A percentile compares a stretch with the other conserved stretches of the same genome.
phyloP scores from a whole-genome alignment of 1,284 basidiomycete genomes.

The Papiliotrema nemorosa region DNA sequence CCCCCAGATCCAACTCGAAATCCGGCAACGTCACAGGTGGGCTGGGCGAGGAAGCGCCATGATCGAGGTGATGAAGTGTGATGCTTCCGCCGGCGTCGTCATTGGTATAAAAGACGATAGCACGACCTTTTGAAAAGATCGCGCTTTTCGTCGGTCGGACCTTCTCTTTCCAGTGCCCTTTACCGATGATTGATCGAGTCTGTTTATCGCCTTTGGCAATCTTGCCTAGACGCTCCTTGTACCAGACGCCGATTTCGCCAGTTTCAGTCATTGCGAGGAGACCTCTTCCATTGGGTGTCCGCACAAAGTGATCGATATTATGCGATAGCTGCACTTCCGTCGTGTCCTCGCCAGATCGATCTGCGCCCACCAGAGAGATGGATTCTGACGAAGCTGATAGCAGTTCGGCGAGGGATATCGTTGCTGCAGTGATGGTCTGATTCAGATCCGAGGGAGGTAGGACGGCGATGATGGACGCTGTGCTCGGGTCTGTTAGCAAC shows the following conservation, averaged over 20 bases:
- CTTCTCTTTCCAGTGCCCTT: slow-evolving; percentile 33
- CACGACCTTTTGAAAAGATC: slow-evolving; percentile 46
- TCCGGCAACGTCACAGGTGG: slow-evolving; percentile 32
- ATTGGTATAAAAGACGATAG: slow-evolving; percentile 35
- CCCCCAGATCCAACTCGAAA: slow-evolving; percentile 28
- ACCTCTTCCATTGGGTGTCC: slow-evolving; percentile 48
- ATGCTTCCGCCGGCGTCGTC: slow-evolving; percentile 16
- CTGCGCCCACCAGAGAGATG: slow-evolving; percentile 2
- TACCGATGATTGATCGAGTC: slow-evolving; percentile 28
- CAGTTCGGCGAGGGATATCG: slow-evolving; percentile 55
- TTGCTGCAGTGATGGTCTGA: not conserved
- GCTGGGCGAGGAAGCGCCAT: slow-evolving; percentile 17
- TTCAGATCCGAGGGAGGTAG: not conserved
- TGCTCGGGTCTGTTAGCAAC: too few relatives aligned
- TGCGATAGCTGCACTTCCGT: slow-evolving; percentile 27
- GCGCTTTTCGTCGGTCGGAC: slow-evolving; percentile 20
- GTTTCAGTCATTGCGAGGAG: slow-evolving; percentile 32
- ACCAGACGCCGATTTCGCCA: slow-evolving; percentile 43
- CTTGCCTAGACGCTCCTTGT: slow-evolving; percentile 34
- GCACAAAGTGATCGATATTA: slow-evolving; percentile 33
- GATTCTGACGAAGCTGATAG: slow-evolving; percentile 53
- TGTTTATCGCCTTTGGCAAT: slow-evolving; percentile 9
- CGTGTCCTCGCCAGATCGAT: slow-evolving; percentile 9
- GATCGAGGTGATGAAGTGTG: slow-evolving; percentile 41
- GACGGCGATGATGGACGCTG: not conserved